Conservation (phyloP, 805 yeast genomes). For the Peterozyma toletana region DNA sequence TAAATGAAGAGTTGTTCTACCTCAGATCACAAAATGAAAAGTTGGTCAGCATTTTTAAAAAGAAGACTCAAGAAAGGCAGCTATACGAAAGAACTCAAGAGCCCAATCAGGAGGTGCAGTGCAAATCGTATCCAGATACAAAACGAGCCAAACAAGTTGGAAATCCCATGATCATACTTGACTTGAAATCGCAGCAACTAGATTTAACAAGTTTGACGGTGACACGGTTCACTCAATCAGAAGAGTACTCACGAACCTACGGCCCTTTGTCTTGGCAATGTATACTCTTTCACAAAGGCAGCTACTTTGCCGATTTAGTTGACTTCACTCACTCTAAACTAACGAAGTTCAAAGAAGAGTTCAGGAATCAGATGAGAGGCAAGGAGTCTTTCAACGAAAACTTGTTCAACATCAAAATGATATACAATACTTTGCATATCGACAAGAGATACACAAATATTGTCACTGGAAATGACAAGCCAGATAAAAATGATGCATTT, state of each 20-base stretch:
- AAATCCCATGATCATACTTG: too few species aligned
- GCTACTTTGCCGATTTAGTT: neutral
- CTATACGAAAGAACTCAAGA: neutral
- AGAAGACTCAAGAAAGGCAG: neutral
- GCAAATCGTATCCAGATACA: neutral
- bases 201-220: neutral
- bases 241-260: neutral
- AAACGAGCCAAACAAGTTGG: neutral
- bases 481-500: constrained; percentile 4
- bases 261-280: constrained; percentile 7
- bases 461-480: neutral
- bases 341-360: neutral
- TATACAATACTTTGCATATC: constrained; percentile 2
- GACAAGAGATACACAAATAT: constrained; percentile 6
- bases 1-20: constrained; percentile 16
- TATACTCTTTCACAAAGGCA: neutral
- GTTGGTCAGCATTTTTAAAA: neutral
- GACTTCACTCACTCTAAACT: neutral
- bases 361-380: neutral
- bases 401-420: constrained; percentile 1
- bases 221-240: neutral
- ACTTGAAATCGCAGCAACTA: neutral
- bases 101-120: neutral
- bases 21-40: constrained; percentile 8
- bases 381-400: constrained; percentile 1